Evolutionary conservation across 2,329 filamentous ascomycete species (phyloP).

Genomic region (Sporothrix protearum): DNA sequence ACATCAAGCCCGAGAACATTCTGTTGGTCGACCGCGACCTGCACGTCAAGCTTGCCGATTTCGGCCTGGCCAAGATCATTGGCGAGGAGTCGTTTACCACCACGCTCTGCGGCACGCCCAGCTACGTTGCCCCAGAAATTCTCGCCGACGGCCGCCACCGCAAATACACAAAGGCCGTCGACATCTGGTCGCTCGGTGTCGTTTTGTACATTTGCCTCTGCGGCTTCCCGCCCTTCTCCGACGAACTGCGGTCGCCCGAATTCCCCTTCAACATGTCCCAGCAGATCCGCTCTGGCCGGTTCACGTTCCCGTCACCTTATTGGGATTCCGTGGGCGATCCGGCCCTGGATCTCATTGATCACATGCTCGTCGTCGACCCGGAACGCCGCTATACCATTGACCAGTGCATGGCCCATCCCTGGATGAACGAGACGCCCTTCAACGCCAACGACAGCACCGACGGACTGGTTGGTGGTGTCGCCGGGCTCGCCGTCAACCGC

Average conservation of each 20-base stretch:
- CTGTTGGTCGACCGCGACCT: slow-evolving; percentile 80
- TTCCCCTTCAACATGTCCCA: slow-evolving; percentile 84
- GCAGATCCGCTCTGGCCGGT: slow-evolving; percentile 83
- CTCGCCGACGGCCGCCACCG: slow-evolving; percentile 75
- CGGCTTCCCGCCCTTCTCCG: slow-evolving; percentile 94
- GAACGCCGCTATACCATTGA: slow-evolving; percentile 82
- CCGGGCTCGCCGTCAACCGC: slow-evolving; percentile 75
- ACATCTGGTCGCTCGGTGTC: slow-evolving; percentile 96
- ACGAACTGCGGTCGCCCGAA: slow-evolving; percentile 77
- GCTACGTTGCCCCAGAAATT: slow-evolving; percentile 95
- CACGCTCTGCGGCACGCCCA: slow-evolving; percentile 92
- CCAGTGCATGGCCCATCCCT: slow-evolving; percentile 85
- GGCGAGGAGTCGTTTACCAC: slow-evolving; percentile 98
- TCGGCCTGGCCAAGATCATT: slow-evolving; percentile 96
- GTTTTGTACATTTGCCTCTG: slow-evolving; percentile 96
- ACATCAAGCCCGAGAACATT: slow-evolving; percentile 98
- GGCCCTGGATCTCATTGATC: slow-evolving; percentile 88
- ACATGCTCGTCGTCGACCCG: slow-evolving; percentile 87
- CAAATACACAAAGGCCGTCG: slow-evolving; percentile 90
- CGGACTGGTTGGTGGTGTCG: slow-evolving; percentile 82
- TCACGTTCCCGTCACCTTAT: slow-evolving; percentile 94
- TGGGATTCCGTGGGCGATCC: slow-evolving; percentile 87
- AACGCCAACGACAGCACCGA: slow-evolving; percentile 82
- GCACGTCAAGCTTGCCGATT: slow-evolving; percentile 89
- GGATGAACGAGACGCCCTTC: slow-evolving; percentile 64